Evolutionary conservation across 306 rosid genomes (phyloP).

Genomic region (Acacia crassicarpa): DNA sequence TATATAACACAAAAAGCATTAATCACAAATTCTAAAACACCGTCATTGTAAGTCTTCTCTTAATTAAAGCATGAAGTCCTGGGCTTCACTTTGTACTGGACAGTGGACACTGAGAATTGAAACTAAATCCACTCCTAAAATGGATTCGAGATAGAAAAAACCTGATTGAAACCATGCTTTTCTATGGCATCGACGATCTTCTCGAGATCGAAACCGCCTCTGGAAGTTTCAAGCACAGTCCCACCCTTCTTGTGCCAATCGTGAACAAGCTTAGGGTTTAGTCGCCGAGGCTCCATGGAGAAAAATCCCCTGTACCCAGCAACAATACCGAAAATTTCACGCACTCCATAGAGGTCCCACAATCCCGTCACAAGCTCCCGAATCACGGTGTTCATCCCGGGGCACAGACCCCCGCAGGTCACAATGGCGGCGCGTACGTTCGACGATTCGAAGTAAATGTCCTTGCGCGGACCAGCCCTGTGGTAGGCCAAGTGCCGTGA

Average conservation of each 20-base stretch:
- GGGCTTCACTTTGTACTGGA: neutral
- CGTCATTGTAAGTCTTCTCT: neutral
- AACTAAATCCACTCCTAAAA: neutral
- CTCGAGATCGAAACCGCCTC: conserved; percentile 78
- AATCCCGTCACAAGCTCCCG: conserved; percentile 72
- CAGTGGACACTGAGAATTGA: neutral
- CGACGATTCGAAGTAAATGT: conserved; percentile 34
- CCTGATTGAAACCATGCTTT: conserved; percentile 67
- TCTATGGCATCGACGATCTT: conserved; percentile 69
- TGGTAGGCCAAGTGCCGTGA: conserved; percentile 14
- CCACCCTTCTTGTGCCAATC: conserved; percentile 76
- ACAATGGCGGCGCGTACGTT: conserved; percentile 59
- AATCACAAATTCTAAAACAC: neutral
- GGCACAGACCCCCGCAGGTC: conserved; percentile 70
- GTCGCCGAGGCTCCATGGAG: conserved; percentile 40
- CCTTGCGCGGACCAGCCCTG: conserved; percentile 48
- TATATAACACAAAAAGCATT: neutral
- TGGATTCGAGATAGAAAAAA: neutral
- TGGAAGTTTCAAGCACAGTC: conserved; percentile 67
- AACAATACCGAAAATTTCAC: conserved; percentile 62
- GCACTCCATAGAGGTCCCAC: conserved; percentile 77
- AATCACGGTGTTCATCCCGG: conserved; percentile 81
- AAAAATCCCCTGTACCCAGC: conserved; percentile 83
- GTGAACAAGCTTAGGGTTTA: conserved; percentile 45
- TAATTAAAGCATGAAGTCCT: neutral